A percentile compares a stretch with the other conserved stretches of the same genome.
phyloP scores from a whole-genome alignment of 2,329 filamentous ascomycete species.

The Trichoderma semiorbis region DNA sequence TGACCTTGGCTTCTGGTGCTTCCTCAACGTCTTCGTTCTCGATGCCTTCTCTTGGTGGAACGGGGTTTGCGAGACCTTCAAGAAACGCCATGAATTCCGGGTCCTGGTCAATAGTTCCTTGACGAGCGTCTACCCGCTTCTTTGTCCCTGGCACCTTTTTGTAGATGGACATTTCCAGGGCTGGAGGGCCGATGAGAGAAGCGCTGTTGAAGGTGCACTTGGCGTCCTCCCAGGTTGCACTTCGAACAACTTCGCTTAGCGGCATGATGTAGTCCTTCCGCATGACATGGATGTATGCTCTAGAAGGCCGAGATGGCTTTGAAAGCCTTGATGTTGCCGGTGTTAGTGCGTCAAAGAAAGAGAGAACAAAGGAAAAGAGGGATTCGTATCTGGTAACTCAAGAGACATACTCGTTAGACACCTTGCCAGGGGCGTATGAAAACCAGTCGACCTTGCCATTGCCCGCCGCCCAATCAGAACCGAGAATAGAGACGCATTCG shows the following conservation, averaged over 20 bases:
- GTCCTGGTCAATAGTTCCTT: slow-evolving; percentile 95
- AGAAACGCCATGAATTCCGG: slow-evolving; percentile 93
- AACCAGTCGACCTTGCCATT: slow-evolving; percentile 83
- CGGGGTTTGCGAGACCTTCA: slow-evolving; percentile 74
- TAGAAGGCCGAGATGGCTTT: slow-evolving; percentile 76
- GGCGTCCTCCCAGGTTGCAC: slow-evolving; percentile 73
- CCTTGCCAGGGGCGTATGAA: slow-evolving; percentile 62
- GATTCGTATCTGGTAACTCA: not conserved
- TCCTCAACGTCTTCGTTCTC: slow-evolving; percentile 44
- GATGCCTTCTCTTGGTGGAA: slow-evolving; percentile 41
- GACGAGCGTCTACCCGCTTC: slow-evolving; percentile 73
- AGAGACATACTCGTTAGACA: slow-evolving; percentile 72
- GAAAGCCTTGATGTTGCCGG: slow-evolving; percentile 55
- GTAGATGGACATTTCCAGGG: slow-evolving; percentile 78
- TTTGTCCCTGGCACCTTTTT: slow-evolving; percentile 76
- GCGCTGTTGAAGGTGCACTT: slow-evolving; percentile 70
- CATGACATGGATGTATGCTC: slow-evolving; percentile 80
- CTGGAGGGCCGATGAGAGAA: slow-evolving; percentile 72
- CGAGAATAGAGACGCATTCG: slow-evolving; percentile 71
- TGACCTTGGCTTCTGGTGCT: slow-evolving; percentile 57
- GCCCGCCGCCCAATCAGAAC: slow-evolving; percentile 77
- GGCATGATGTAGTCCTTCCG: slow-evolving; percentile 63
- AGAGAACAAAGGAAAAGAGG: not conserved
- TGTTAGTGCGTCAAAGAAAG: slow-evolving; percentile 19
- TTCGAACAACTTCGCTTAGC: slow-evolving; percentile 68